Evolutionary conservation across 768 basidiomycete genomes (phyloP), one percentile per base, ranked within the genome.

Genomic region (Mycena albidolilacea): DNA sequence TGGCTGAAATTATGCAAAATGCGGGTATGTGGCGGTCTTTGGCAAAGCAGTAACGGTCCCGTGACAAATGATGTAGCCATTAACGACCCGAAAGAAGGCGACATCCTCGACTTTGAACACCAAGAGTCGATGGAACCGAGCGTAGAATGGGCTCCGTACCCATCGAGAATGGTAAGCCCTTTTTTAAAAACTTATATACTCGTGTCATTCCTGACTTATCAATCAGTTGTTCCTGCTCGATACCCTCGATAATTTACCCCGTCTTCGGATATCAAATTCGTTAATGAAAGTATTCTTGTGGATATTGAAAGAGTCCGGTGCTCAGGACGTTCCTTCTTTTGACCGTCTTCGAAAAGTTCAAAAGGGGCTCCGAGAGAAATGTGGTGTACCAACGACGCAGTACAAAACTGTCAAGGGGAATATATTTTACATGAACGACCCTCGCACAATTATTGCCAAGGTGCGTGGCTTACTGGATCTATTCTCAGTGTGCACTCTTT

Each of bases 351-450:
- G 52, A 37, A 15, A 15, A 44, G 12, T 55, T 46, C 69, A 70
- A 41, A 64, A 54, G 48, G 12, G 52, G 35, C 17, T 70, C 7
- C 69, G 62, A 17, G 12, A 60, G n/a, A 46, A 70, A 17, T 44
- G 43, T 14, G 62, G 69, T 5, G 30, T 30, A 30, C 69, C 69
- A 17, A 39, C 9, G 7, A 62, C 55, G 15, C 63, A 61, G 11
- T 64, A 54, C n/a, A 44, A 23, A 10, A 64, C 69, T 6, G 14
- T 50, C 19, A 46, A 37, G 10, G 69, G 69, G 37, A 70, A 70
- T 43, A 48, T 70, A 9, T 70, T 70, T 39, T 70, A 63, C 61
- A 70, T 70, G 48, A 70, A 70, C 55, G 69, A 70, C 30, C 69
- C 69, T 54, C 48, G 50, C 6, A 21, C 60, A 35, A 52, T 70